Percentiles rank a stretch among this genome's conserved stretches.
phyloP scores from a whole-genome alignment of 2,329 filamentous ascomycete genomes.

The Calycina herbarum region DNA sequence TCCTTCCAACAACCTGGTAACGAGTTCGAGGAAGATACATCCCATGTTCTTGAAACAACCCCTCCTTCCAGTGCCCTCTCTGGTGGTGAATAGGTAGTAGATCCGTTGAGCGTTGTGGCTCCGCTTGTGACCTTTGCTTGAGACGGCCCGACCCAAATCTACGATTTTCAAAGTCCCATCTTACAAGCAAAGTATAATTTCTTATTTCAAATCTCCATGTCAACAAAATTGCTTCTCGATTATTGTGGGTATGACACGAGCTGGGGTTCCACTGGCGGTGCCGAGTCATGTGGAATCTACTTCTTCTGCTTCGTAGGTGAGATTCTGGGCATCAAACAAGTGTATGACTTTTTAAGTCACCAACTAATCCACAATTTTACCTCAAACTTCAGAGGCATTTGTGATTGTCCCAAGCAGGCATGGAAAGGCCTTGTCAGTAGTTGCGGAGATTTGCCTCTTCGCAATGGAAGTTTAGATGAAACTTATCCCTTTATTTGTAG shows the following conservation, averaged over 20 bases:
- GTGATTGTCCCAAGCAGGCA: not conserved
- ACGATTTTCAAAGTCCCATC: conserved; percentile 35
- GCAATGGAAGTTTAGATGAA: conserved; percentile 34
- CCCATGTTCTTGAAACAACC: conserved; percentile 25
- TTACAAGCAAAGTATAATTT: conserved; percentile 37
- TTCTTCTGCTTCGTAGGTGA: no score
- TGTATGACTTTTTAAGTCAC: no score
- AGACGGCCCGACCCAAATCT: conserved; percentile 38
- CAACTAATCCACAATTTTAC: conserved; percentile 30
- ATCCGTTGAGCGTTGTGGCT: conserved; percentile 17
- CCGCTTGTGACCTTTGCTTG: conserved; percentile 31
- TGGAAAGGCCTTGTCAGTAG: conserved; percentile 27
- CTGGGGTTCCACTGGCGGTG: not conserved
- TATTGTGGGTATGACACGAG: no score
- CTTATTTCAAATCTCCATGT: conserved; percentile 43
- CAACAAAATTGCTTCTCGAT: conserved; percentile 29
- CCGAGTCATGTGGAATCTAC: no score
- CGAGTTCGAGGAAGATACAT: conserved; percentile 34
- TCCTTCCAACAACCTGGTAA: not conserved
- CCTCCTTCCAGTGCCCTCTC: conserved; percentile 33
- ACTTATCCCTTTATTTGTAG: conserved; percentile 21
- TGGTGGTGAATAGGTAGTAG: conserved; percentile 40
- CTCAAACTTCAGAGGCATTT: conserved; percentile 23
- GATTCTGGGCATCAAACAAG: no score
- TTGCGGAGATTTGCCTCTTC: conserved; percentile 29